Conservation (phyloP, 148 eudicot genomes). For the Amaranthus cruentus region DNA sequence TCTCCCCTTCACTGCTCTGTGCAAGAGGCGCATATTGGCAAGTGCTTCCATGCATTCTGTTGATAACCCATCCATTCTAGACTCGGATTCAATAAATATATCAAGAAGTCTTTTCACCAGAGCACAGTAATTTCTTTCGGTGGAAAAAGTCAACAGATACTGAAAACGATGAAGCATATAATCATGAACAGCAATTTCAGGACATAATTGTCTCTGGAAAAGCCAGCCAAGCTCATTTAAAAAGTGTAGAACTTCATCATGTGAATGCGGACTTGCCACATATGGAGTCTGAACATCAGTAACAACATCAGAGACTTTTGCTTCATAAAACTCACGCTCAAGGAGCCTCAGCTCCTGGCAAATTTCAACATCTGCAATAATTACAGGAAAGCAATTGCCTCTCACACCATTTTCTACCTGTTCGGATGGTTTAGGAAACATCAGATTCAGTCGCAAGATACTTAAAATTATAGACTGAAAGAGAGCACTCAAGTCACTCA, state of each 20-base stretch:
- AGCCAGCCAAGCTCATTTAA: constrained; percentile 37
- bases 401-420: constrained; percentile 79
- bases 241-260: constrained; percentile 26
- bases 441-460: neutral
- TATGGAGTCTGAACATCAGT: constrained; percentile 14
- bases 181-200: constrained; percentile 19
- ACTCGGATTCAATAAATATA: constrained; percentile 16
- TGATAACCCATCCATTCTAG: constrained; percentile 25
- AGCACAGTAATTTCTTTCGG: constrained; percentile 34
- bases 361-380: constrained; percentile 61
- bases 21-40: constrained; percentile 29
- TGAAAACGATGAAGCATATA: constrained; percentile 27
- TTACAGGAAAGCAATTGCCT: constrained; percentile 64
- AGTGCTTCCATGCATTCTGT: constrained; percentile 21
- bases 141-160: constrained; percentile 31
- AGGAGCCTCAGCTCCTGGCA: constrained; percentile 71
- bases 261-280: constrained; percentile 20
- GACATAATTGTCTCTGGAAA: constrained; percentile 29
- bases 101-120: constrained; percentile 30
- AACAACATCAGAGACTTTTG: constrained; percentile 20
- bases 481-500: constrained; percentile 8
- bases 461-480: neutral
- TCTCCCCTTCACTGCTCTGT: constrained; percentile 52
- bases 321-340: constrained; percentile 45
- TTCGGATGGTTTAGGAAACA: constrained; percentile 18